Conservation (phyloP, 2,329 filamentous ascomycete genomes). For the Aspergillus clavatus region DNA sequence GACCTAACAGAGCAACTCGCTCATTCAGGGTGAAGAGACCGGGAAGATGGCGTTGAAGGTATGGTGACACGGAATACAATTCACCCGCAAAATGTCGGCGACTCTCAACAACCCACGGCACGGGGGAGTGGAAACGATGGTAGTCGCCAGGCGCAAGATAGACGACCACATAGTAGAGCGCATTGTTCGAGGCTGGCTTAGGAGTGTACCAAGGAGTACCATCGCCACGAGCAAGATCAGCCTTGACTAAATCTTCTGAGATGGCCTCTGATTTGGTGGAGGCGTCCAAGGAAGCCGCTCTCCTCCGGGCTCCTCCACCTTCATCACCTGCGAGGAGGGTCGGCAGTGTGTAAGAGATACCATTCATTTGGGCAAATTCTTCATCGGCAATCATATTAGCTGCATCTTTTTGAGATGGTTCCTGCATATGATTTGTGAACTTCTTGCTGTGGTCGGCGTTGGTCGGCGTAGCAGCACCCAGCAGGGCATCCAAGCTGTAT, state of each 20-base stretch:
- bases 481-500: constrained; percentile 87
- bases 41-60: constrained; percentile 85
- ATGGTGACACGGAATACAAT: constrained; percentile 90
- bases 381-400: constrained; percentile 74
- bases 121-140: constrained; percentile 94
- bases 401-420: constrained; percentile 41
- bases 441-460: constrained; percentile 37
- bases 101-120: constrained; percentile 89
- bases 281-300: constrained; percentile 63
- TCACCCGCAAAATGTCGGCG: constrained; percentile 97
- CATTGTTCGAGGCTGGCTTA: constrained; percentile 57
- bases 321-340: constrained; percentile 70
- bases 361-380: constrained; percentile 90
- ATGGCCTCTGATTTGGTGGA: constrained; percentile 62
- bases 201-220: constrained; percentile 63
- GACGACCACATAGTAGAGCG: constrained; percentile 88
- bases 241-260: constrained; percentile 78
- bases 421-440: constrained; percentile 29
- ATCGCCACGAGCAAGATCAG: constrained; percentile 70
- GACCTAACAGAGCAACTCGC: constrained; percentile 83
- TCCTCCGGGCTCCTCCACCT: constrained; percentile 39
- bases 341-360: constrained; percentile 90
- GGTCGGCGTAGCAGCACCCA: constrained; percentile 59
- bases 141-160: constrained; percentile 98
- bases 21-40: constrained; percentile 97